phyloP scores from a whole-genome alignment of 164 flowering plant species.

The Amborella trichopoda region DNA sequence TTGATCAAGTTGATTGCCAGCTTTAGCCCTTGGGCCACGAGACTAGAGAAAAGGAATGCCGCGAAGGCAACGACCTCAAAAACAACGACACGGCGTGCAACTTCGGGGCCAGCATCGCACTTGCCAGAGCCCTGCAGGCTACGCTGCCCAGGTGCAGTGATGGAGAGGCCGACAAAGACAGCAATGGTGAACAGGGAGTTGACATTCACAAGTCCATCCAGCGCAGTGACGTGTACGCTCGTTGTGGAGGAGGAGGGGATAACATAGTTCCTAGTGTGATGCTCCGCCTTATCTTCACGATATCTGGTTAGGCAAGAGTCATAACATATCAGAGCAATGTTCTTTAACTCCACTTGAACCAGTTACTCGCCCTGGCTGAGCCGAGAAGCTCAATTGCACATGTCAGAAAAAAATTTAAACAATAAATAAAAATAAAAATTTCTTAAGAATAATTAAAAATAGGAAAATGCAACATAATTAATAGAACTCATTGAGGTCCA shows the following conservation, averaged over 20 bases:
- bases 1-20: constrained; percentile 27
- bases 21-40: constrained; percentile 26
- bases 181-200: constrained; percentile 66
- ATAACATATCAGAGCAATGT: too few relatives aligned
- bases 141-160: constrained; percentile 29
- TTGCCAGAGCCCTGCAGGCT: constrained; percentile 18
- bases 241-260: too few relatives aligned
- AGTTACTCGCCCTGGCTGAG: too few relatives aligned
- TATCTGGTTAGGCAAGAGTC: not conserved
- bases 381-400: not conserved
- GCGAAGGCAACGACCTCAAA: constrained; percentile 28
- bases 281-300: too few relatives aligned
- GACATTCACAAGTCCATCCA: constrained; percentile 54
- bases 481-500: too few relatives aligned
- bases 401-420: too few relatives aligned
- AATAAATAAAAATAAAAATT: too few relatives aligned
- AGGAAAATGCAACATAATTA: too few relatives aligned
- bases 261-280: constrained; percentile 1
- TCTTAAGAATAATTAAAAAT: too few relatives aligned
- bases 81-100: constrained; percentile 28
- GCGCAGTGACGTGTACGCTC: constrained; percentile 54
- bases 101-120: constrained; percentile 29
- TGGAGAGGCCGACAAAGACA: constrained; percentile 49
- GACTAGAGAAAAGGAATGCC: constrained; percentile 30
- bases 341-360: too few relatives aligned